These are phyloP conservation scores for Nematocida minor DNA, from an alignment of 371 early-diverging fungal species.

Conservation along the genomic window DNA sequence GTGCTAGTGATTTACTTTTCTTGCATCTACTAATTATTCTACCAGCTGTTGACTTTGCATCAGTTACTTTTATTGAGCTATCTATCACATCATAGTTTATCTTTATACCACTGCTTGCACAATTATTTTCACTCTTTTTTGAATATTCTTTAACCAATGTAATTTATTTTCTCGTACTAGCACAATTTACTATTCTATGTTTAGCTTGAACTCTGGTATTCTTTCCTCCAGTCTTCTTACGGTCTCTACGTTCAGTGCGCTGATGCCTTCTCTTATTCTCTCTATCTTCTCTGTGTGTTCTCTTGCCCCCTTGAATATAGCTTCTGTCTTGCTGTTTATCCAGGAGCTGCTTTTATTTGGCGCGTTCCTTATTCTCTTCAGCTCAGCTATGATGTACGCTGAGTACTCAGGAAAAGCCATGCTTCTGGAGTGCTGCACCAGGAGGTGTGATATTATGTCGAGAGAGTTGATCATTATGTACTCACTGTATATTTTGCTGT, in stretches of 20 bases:
- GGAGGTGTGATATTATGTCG: background rate
- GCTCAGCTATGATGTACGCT: background rate
- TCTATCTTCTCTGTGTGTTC: constrained; percentile 13
- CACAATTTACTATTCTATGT: background rate
- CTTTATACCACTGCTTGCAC: no score
- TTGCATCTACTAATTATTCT: no score
- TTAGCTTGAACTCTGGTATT: constrained; percentile 12
- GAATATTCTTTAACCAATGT: no score
- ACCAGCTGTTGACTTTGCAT: no score
- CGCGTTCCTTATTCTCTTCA: constrained; percentile 32
- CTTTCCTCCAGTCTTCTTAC: constrained; percentile 15
- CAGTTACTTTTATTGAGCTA: no score
- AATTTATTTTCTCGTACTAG: no score
- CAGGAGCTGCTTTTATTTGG: constrained; percentile 12
- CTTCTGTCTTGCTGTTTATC: constrained; percentile 28
- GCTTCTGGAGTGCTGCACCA: background rate
- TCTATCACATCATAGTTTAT: no score
- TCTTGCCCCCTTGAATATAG: background rate
- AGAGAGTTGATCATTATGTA: constrained; percentile 19
- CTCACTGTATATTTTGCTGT: constrained; percentile 9
- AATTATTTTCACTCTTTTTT: no score
- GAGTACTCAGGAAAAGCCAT: constrained; percentile 36
- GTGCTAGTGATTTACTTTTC: no score
- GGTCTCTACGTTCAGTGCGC: background rate
- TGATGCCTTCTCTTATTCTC: constrained; percentile 4